phyloP scores from a whole-genome alignment of 305 asterid genomes.

The Fraxinus paxiana region DNA sequence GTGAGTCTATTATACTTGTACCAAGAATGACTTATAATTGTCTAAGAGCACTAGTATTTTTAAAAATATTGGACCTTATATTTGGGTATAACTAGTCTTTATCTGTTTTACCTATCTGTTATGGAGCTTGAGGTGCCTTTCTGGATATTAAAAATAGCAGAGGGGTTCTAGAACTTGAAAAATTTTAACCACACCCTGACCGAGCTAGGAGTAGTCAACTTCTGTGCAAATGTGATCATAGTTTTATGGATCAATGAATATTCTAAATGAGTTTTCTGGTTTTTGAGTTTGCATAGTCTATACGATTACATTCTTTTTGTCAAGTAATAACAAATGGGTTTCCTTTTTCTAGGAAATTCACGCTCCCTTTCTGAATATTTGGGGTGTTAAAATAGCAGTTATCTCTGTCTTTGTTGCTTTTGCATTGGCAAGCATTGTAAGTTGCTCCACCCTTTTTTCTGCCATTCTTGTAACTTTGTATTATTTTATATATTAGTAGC shows the following conservation, averaged over 20 bases:
- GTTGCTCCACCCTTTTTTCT: slow-evolving; percentile 29
- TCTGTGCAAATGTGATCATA: neutral
- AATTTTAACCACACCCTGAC: neutral
- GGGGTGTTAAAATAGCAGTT: slow-evolving; percentile 84
- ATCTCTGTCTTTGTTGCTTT: slow-evolving; percentile 73
- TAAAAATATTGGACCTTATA: neutral
- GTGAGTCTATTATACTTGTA: neutral
- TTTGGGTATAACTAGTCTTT: neutral
- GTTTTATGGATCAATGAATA: neutral
- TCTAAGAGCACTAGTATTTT: neutral
- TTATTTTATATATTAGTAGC: slow-evolving; percentile 13
- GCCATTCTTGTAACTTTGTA: slow-evolving; percentile 20
- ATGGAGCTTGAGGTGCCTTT: neutral
- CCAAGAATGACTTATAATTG: neutral
- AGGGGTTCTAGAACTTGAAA: neutral
- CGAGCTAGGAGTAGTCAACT: neutral
- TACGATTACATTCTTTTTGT: slow-evolving; percentile 10
- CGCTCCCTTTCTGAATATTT: slow-evolving; percentile 72
- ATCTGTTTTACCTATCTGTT: neutral
- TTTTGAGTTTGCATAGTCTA: slow-evolving; percentile 3
- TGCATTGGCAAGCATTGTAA: slow-evolving; percentile 87
- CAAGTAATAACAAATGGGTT: slow-evolving; percentile 3
- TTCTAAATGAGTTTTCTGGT: neutral
- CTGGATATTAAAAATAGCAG: neutral
- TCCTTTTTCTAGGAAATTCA: slow-evolving; percentile 63